Conservation (phyloP, 768 basidiomycete species). For the Cubamyces lactineus region DNA sequence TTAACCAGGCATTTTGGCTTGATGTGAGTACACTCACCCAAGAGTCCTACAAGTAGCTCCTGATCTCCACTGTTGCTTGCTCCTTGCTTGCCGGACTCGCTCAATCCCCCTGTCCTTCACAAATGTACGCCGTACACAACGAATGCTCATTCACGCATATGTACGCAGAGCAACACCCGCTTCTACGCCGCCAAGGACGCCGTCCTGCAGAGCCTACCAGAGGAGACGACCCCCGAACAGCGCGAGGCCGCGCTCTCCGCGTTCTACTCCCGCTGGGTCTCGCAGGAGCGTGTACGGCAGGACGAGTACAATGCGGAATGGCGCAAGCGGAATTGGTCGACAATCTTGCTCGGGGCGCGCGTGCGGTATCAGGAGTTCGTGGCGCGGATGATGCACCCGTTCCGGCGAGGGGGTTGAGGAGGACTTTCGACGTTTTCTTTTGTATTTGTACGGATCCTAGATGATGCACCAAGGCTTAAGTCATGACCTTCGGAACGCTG, state of each 20-base stretch:
- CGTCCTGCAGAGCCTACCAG: constrained; percentile 58
- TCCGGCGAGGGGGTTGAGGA: constrained; percentile 38
- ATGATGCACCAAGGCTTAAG: no score
- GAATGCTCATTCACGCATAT: not conserved
- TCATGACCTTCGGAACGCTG: not conserved
- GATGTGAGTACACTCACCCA: constrained; percentile 54
- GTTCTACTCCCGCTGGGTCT: constrained; percentile 76
- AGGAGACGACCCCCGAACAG: constrained; percentile 50
- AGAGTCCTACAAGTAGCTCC: not conserved
- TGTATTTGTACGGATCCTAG: constrained; percentile 31
- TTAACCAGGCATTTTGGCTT: constrained; percentile 80
- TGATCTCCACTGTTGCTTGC: not conserved
- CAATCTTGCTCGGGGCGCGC: constrained; percentile 61
- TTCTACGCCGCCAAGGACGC: constrained; percentile 72
- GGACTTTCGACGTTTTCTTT: constrained; percentile 3
- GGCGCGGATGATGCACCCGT: constrained; percentile 28
- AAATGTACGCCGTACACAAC: not conserved
- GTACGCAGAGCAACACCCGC: constrained; percentile 73
- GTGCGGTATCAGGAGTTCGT: constrained; percentile 47
- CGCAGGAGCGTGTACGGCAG: constrained; percentile 63
- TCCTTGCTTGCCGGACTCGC: no score
- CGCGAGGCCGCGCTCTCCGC: constrained; percentile 72
- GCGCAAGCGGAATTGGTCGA: constrained; percentile 61
- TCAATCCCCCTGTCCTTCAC: no score
- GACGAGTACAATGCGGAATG: constrained; percentile 67